These are phyloP conservation scores for Nicotiana sylvestris DNA, from an alignment of 257 asterid species.

Conservation along the genomic window DNA sequence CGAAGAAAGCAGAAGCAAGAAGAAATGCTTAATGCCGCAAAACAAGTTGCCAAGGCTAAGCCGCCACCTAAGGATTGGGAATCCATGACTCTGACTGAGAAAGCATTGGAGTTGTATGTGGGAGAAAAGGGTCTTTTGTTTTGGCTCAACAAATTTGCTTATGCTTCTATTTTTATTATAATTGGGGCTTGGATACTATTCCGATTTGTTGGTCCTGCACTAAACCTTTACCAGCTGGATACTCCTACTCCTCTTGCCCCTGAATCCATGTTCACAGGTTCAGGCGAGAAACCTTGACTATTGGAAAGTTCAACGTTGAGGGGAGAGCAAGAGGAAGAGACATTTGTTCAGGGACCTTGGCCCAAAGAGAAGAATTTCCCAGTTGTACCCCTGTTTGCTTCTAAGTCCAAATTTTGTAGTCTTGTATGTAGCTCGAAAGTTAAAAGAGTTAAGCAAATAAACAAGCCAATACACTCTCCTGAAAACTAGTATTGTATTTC, in stretches of 20 bases:
- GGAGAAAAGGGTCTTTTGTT: constrained; percentile 73
- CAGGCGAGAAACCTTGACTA: constrained; percentile 5
- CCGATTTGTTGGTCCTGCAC: constrained; percentile 80
- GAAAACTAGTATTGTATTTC: background rate
- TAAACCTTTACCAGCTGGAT: constrained; percentile 76
- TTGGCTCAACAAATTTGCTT: constrained; percentile 91
- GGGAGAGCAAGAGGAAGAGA: background rate
- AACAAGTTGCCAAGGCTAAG: constrained; percentile 18
- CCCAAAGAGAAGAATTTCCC: background rate
- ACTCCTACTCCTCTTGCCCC: constrained; percentile 67
- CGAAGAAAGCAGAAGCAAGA: constrained; percentile 34
- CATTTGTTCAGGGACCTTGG: background rate
- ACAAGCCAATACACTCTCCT: background rate
- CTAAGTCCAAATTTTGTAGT: background rate
- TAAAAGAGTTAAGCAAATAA: background rate
- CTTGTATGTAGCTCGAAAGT: background rate
- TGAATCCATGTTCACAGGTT: constrained; percentile 48
- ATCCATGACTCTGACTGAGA: constrained; percentile 61
- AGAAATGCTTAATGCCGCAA: constrained; percentile 16
- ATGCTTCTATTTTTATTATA: constrained; percentile 74
- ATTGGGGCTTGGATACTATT: constrained; percentile 87
- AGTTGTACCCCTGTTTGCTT: background rate
- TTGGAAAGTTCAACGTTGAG: background rate
- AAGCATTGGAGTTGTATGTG: constrained; percentile 65
- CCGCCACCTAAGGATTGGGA: constrained; percentile 69